Evolutionary conservation across 805 yeast genomes (phyloP).

Genomic region (Yamadazyma sp.): DNA sequence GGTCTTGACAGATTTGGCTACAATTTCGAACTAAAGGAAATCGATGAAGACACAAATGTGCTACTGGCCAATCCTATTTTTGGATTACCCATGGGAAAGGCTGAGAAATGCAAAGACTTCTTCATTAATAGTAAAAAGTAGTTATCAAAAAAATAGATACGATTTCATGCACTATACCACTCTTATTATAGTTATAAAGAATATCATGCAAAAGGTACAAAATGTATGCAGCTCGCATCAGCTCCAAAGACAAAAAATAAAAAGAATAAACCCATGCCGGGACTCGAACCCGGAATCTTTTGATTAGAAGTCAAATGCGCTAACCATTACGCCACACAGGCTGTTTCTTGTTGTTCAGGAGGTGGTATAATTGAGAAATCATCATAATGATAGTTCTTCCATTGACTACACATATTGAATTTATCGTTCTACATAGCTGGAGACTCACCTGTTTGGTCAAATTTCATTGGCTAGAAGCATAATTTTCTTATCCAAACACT

Average conservation of each 20-base stretch:
- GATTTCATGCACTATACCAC: not conserved
- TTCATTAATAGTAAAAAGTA: conserved; percentile 4
- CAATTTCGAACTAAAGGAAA: conserved; percentile 12
- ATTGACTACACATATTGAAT: too few relatives aligned
- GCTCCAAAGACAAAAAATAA: not conserved
- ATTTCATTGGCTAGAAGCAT: not conserved
- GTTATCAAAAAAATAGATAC: not conserved
- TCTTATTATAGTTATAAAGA: too few relatives aligned
- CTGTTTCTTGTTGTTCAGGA: conserved; percentile 14
- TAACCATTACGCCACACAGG: conserved; percentile 66
- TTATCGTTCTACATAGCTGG: too few relatives aligned
- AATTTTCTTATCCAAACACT: conserved; percentile 4
- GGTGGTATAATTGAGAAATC: not conserved
- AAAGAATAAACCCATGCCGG: conserved; percentile 36
- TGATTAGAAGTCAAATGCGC: conserved; percentile 68
- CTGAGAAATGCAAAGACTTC: conserved; percentile 23
- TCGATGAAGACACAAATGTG: conserved; percentile 14
- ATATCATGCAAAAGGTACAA: too few relatives aligned
- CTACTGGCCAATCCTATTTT: conserved; percentile 25
- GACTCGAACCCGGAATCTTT: conserved; percentile 67
- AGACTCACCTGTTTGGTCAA: too few relatives aligned
- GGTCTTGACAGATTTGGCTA: conserved; percentile 15
- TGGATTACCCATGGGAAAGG: conserved; percentile 29
- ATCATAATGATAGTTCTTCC: too few relatives aligned
- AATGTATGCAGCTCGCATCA: not conserved